Evolutionary conservation across 768 basidiomycete species (phyloP).

Genomic region (Mycena epipterygia): DNA sequence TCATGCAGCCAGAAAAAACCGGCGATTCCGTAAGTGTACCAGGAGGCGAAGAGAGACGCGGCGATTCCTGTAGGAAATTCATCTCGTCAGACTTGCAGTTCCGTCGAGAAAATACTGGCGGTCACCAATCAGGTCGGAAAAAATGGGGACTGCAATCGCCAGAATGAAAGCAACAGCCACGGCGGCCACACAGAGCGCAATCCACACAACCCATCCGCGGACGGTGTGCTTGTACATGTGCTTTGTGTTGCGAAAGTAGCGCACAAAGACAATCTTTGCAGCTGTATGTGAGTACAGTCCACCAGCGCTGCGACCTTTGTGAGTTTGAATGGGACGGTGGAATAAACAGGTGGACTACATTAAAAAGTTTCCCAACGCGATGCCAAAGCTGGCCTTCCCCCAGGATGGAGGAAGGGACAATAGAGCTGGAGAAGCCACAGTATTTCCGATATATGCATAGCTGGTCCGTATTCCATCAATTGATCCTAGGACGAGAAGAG

Average conservation of each 20-base stretch:
- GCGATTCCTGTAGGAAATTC: constrained; percentile 49
- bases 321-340: background rate
- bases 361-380: constrained; percentile 66
- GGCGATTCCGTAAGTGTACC: constrained; percentile 69
- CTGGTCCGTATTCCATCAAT: constrained; percentile 32
- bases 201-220: constrained; percentile 65
- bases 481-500: background rate
- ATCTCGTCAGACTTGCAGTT: background rate
- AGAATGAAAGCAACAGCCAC: constrained; percentile 60
- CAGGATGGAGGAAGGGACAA: constrained; percentile 62
- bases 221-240: constrained; percentile 66
- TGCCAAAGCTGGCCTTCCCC: constrained; percentile 64
- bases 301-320: constrained; percentile 49
- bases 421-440: constrained; percentile 60
- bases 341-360: constrained; percentile 49
- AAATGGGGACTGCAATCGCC: constrained; percentile 66
- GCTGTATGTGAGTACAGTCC: constrained; percentile 65
- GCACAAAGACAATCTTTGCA: constrained; percentile 67
- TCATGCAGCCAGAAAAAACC: constrained; percentile 70
- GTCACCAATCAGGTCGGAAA: constrained; percentile 62
- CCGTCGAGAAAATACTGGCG: background rate
- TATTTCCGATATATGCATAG: constrained; percentile 63
- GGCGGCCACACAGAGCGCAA: constrained; percentile 54
- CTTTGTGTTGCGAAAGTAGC: constrained; percentile 61
- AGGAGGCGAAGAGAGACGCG: constrained; percentile 68